Evolutionary conservation across 1,139 yeast genomes (phyloP).

Genomic region (Fermentozyma sake): DNA sequence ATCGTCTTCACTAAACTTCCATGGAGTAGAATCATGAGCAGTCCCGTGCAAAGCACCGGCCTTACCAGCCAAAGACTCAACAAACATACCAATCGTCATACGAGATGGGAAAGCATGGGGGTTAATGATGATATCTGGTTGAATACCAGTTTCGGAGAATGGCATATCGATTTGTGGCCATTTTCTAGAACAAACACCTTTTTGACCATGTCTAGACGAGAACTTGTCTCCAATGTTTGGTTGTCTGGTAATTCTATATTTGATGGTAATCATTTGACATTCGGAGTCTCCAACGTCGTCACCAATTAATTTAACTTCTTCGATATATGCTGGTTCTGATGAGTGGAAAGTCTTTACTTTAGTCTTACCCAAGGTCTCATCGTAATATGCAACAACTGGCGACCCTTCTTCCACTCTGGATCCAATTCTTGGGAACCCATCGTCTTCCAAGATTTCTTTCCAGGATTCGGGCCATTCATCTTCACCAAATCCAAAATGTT

Average conservation of each 20-base stretch:
- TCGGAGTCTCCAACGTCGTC: constrained; percentile 78
- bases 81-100: constrained; percentile 99
- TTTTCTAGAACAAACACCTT: constrained; percentile 98
- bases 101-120: constrained; percentile 99
- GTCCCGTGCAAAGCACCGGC: constrained; percentile 98
- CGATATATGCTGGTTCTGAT: constrained; percentile 90
- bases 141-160: constrained; percentile 91
- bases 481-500: constrained; percentile 90
- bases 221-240: constrained; percentile 98
- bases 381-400: constrained; percentile 89
- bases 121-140: constrained; percentile 94
- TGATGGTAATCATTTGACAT: constrained; percentile 80
- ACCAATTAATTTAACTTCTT: constrained; percentile 88
- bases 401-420: constrained; percentile 89
- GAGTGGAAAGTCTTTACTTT: constrained; percentile 92
- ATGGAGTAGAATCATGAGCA: constrained; percentile 96
- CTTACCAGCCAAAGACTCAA: constrained; percentile 94
- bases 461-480: constrained; percentile 92
- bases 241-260: constrained; percentile 85
- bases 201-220: constrained; percentile 98
- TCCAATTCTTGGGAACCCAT: constrained; percentile 92
- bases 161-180: constrained; percentile 99
- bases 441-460: constrained; percentile 83
- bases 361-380: constrained; percentile 87
- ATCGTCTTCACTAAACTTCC: constrained; percentile 86